Conservation (phyloP, 495 filamentous ascomycete genomes). For the Penicillium paradoxum region DNA sequence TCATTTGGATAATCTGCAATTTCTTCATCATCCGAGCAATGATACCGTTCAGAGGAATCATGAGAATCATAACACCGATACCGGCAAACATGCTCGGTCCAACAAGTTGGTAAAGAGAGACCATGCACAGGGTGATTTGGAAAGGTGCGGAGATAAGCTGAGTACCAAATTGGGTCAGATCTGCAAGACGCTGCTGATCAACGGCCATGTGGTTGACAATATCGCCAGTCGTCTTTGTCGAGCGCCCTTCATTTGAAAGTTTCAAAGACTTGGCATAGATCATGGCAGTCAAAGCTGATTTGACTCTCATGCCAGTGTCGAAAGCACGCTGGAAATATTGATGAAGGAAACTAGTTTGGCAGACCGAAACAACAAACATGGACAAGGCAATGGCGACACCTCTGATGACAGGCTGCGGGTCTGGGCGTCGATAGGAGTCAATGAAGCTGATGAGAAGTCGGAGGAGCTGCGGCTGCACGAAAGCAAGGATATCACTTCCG, state of each 20-base stretch:
- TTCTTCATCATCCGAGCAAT: slow-evolving; percentile 92
- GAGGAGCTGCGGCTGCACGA: slow-evolving; percentile 87
- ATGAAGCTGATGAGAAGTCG: slow-evolving; percentile 82
- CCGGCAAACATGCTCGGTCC: slow-evolving; percentile 96
- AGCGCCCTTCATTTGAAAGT: slow-evolving; percentile 87
- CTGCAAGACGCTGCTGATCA: slow-evolving; percentile 89
- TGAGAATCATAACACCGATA: slow-evolving; percentile 90
- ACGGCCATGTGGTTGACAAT: slow-evolving; percentile 99
- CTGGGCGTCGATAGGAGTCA: slow-evolving; percentile 63
- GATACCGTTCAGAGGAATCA: slow-evolving; percentile 94
- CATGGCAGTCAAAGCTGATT: slow-evolving; percentile 77
- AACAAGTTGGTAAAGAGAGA: slow-evolving; percentile 89
- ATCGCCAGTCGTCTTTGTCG: slow-evolving; percentile 90
- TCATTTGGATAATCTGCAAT: slow-evolving; percentile 95
- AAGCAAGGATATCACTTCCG: slow-evolving; percentile 75
- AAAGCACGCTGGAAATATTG: slow-evolving; percentile 97
- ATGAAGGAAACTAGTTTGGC: slow-evolving; percentile 77
- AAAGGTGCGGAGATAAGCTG: slow-evolving; percentile 96
- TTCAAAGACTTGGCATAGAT: slow-evolving; percentile 90
- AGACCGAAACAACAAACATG: slow-evolving; percentile 86
- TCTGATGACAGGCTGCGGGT: slow-evolving; percentile 70
- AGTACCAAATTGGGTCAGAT: slow-evolving; percentile 91
- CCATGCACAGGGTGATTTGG: slow-evolving; percentile 92
- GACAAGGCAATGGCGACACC: slow-evolving; percentile 83
- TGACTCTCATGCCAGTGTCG: slow-evolving; percentile 94